Evolutionary conservation across 192 early-diverging fungal genomes (phyloP), one percentile per base, ranked within the genome.

Genomic region (Dispira parvispora): DNA sequence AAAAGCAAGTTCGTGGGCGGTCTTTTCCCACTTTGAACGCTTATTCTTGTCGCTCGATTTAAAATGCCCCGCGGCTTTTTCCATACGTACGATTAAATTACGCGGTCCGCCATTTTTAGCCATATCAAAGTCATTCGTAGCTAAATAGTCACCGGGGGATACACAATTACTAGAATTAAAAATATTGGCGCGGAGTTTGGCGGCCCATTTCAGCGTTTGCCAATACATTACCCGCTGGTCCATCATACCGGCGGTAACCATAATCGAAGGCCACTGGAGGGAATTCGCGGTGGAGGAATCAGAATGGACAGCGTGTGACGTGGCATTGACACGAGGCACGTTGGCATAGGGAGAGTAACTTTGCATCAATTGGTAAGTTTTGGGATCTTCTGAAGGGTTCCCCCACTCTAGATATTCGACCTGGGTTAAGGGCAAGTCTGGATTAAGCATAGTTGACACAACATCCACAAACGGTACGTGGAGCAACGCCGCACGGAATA

Each of bases 161-260:
- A 20, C 16, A 14, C 20, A n/a, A 20, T 61, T 61, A 16, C 16
- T 16, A 8, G 11, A 21, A n/a, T 61, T 61, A 42, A 43, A 61
- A 25, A 61, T 44, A 44, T 61, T 25, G 45, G 61, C 77, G 67
- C 84, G 75, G 43, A 94, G 55, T 12, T 85, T 76, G 11, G 93
- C 88, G 38, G 93, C 84, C 71, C 79, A 96, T 66, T 96, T 94
- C n/a, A 88, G 65, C 0, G 89, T 87, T 63, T 96, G 89, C 71
- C 83, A 91, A 45, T 80, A 85, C 25, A 79, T 74, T 3, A 96
- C 93, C 0, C 93, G 72, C 61, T 82, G 80, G 66, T 96, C 93
- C 45, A 78, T 77, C 45, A 90, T 75, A 6, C 90, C 91, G 26
- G 78, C 87, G 2, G 82, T 82, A 14, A 89, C 83, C 65, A 89